Evolutionary conservation across 306 rosid genomes (phyloP).

Genomic region (Castanea mollissima): DNA sequence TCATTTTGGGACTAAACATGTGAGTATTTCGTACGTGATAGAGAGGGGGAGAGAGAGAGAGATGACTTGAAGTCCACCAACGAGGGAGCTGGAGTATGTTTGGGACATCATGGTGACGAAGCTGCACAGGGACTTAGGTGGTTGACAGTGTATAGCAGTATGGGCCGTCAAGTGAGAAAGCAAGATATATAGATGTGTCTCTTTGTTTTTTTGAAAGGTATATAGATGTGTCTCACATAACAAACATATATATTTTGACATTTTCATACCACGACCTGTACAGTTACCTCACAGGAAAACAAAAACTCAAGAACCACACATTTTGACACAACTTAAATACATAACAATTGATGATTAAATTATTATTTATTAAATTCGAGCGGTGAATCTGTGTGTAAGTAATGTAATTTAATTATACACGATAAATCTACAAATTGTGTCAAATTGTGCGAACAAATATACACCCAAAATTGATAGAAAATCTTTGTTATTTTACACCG

Average conservation of each 20-base stretch:
- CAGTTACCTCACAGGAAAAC: background rate
- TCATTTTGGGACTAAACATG: background rate
- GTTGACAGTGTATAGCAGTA: background rate
- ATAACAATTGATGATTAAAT: too few species aligned
- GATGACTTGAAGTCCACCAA: conserved; percentile 8
- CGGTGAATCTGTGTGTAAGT: too few species aligned
- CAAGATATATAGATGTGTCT: background rate
- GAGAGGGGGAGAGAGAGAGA: background rate
- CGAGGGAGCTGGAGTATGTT: conserved; percentile 15
- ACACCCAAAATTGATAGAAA: too few species aligned
- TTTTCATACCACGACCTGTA: background rate
- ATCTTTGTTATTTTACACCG: too few species aligned
- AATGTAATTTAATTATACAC: too few species aligned
- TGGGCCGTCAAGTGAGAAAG: background rate
- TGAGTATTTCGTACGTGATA: background rate
- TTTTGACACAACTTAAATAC: too few species aligned
- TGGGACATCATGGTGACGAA: conserved; percentile 19
- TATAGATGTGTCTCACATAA: conserved; percentile 7
- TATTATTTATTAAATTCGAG: too few species aligned
- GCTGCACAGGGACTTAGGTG: conserved; percentile 25
- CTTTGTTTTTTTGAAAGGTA: too few species aligned
- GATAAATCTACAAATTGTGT: too few species aligned
- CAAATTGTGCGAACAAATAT: too few species aligned
- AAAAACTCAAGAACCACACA: too few species aligned
- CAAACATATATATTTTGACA: background rate